Evolutionary conservation across 768 basidiomycete species (phyloP).

Genomic region (Sistotremastrum suecicum): DNA sequence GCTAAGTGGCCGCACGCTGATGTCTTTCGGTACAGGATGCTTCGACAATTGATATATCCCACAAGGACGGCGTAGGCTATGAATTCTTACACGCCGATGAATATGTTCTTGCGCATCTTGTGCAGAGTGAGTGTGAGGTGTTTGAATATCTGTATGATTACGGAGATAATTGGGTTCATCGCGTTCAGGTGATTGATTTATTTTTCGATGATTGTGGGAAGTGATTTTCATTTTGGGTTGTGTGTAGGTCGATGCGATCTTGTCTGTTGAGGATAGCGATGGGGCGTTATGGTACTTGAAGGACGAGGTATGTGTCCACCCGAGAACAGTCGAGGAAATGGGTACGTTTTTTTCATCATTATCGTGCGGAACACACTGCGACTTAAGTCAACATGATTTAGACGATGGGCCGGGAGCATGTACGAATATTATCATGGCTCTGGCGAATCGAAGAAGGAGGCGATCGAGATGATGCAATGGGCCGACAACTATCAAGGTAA

Average conservation of each 20-base stretch:
- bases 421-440: constrained; percentile 3
- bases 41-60: constrained; percentile 13
- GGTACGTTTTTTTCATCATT: neutral
- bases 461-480: too few relatives aligned
- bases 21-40: too few relatives aligned
- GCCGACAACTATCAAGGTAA: too few relatives aligned
- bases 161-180: constrained; percentile 20
- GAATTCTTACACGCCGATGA: too few relatives aligned
- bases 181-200: constrained; percentile 12
- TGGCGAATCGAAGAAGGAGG: too few relatives aligned
- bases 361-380: neutral
- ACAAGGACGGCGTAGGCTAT: too few relatives aligned
- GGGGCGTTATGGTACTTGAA: constrained; percentile 16
- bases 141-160: constrained; percentile 21
- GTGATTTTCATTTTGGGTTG: neutral
- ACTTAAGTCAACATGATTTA: constrained; percentile 1
- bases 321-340: neutral
- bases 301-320: constrained; percentile 16
- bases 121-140: constrained; percentile 16
- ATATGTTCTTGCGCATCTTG: constrained; percentile 18
- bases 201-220: neutral
- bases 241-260: constrained; percentile 14
- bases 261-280: constrained; percentile 14
- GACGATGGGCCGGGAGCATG: constrained; percentile 11
- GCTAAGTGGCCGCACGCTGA: too few relatives aligned